Percentiles rank a stretch among this genome's conserved stretches.
phyloP scores from a whole-genome alignment of 1,284 basidiomycete species.

The Apiotrichum akiyoshidainum region DNA sequence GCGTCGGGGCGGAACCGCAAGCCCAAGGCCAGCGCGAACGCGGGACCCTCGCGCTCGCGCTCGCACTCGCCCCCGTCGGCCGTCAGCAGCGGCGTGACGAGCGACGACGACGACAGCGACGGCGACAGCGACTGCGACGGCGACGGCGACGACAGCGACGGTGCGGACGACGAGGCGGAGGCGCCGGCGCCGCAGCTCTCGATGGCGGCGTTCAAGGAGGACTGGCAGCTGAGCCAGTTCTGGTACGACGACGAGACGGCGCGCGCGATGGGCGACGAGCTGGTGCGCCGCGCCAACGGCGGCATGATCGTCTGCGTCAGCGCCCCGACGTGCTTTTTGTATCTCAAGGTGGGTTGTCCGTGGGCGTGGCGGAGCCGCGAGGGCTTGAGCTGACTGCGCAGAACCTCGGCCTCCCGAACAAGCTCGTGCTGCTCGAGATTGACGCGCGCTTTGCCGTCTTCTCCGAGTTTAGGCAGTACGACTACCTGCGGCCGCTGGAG shows the following conservation, averaged over 20 bases:
- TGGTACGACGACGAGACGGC: conserved; percentile 16
- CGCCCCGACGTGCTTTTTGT: conserved; percentile 9
- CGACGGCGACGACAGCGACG: not conserved
- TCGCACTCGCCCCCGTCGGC: not conserved
- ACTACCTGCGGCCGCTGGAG: conserved; percentile 10
- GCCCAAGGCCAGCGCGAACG: not conserved
- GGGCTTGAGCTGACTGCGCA: not conserved
- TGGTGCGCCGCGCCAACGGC: conserved; percentile 4
- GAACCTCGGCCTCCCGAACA: conserved; percentile 15
- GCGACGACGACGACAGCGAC: not conserved
- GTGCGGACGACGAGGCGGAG: not conserved
- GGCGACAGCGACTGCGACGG: not conserved
- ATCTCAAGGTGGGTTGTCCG: conserved; percentile 10
- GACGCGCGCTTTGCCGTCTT: conserved; percentile 18
- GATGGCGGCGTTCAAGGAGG: conserved; percentile 15
- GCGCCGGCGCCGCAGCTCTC: not conserved
- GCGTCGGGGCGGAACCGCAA: not conserved
- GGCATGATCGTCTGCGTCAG: conserved; percentile 12
- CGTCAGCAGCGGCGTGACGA: not conserved
- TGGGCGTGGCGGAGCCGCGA: too few relatives aligned
- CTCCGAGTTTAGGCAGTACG: conserved; percentile 16
- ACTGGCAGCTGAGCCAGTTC: conserved; percentile 20
- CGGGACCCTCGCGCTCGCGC: too few relatives aligned
- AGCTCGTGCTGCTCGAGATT: conserved; percentile 15
- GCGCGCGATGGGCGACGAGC: conserved; percentile 6